phyloP scores from a whole-genome alignment of 179 eudicot genomes.

The Spergularia azorica region DNA sequence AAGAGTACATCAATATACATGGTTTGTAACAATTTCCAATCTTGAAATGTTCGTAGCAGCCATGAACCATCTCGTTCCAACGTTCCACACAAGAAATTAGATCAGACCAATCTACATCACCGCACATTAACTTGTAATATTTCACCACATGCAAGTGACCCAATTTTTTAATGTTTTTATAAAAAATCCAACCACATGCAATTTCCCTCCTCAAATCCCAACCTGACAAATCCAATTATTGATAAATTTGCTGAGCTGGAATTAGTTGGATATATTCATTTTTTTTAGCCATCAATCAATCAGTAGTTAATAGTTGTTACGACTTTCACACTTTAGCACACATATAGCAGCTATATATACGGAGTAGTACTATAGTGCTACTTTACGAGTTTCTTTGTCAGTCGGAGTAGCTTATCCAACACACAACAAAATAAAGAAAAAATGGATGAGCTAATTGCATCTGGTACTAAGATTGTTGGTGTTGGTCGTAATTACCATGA shows the following conservation, averaged over 20 bases:
- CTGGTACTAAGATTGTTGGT: slow-evolving; percentile 29
- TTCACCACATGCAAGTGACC: slow-evolving; percentile 1
- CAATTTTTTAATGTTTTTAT: no score
- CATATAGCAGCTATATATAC: neutral
- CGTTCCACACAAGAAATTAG: no score
- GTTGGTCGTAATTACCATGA: slow-evolving; percentile 34
- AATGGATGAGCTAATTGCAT: slow-evolving; percentile 26
- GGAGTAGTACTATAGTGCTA: no score
- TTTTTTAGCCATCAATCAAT: neutral
- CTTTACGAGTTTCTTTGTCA: neutral
- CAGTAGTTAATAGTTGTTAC: neutral
- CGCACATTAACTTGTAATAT: neutral
- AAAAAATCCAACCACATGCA: slow-evolving; percentile 17
- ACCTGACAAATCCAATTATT: neutral
- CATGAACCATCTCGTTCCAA: neutral
- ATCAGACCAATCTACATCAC: slow-evolving; percentile 2
- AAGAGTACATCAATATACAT: neutral
- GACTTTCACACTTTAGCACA: neutral
- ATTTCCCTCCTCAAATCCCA: neutral
- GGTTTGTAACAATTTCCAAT: neutral
- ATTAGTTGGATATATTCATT: neutral
- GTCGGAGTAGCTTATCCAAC: no score
- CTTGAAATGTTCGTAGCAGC: slow-evolving; percentile 4
- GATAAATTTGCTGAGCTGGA: slow-evolving; percentile 13
- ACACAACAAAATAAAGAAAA: neutral